Evolutionary conservation across 352 stramenopile genomes (phyloP).

Genomic region (Blastocystis hominis): DNA sequence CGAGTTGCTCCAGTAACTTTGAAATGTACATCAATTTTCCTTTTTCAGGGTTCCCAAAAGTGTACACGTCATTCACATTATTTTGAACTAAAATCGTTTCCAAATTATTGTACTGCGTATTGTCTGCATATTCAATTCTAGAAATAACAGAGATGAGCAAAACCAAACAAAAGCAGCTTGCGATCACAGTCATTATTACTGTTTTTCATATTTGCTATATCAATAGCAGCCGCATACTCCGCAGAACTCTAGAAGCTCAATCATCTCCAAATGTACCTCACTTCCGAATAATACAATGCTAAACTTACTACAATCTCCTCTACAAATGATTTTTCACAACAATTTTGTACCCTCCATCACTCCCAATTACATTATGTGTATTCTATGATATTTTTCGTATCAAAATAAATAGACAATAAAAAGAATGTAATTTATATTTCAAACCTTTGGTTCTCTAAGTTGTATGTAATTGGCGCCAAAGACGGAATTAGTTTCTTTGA

Average conservation of each 20-base stretch:
- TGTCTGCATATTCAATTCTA: constrained; percentile 59
- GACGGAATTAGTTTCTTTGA: too few species aligned
- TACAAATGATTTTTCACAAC: background rate
- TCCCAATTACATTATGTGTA: background rate
- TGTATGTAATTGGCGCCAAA: too few species aligned
- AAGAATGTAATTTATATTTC: too few species aligned
- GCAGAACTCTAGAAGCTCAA: background rate
- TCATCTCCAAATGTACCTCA: background rate
- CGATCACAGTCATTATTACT: constrained; percentile 6
- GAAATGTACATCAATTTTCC: constrained; percentile 34
- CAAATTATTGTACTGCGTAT: constrained; percentile 56
- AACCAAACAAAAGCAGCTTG: constrained; percentile 3
- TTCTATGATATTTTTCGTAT: too few species aligned
- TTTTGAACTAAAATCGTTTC: constrained; percentile 57
- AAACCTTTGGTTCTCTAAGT: too few species aligned
- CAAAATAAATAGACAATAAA: too few species aligned
- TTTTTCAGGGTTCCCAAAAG: constrained; percentile 34
- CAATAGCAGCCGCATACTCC: constrained; percentile 24
- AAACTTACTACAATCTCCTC: constrained; percentile 32
- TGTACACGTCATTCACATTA: constrained; percentile 39
- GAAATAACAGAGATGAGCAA: background rate
- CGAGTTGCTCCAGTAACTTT: constrained; percentile 42
- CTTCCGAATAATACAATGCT: constrained; percentile 29
- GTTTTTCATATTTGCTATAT: background rate
- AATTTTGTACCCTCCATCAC: background rate